These are phyloP conservation scores for Apophysomyces variabilis DNA, from an alignment of 371 early-diverging fungal genomes.

Conservation along the genomic window DNA sequence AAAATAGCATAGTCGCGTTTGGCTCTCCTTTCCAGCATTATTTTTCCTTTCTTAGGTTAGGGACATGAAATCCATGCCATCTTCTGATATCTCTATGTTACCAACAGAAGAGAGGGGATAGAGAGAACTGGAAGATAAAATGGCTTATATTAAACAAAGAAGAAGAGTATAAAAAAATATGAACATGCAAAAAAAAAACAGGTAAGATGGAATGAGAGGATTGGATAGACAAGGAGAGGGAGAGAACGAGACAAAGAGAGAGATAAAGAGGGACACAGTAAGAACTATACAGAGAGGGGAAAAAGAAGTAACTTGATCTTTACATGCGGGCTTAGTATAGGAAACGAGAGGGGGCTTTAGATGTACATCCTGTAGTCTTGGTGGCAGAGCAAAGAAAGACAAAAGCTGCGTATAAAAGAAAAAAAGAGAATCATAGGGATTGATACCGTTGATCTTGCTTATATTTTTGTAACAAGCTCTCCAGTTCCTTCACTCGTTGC, in stretches of 20 bases:
- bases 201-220: neutral
- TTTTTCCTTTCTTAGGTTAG: too few species aligned
- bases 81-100: neutral
- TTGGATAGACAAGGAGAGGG: neutral
- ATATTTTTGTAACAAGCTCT: constrained; percentile 43
- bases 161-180: constrained; percentile 4
- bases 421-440: neutral
- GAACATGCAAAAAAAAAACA: neutral
- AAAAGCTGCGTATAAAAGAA: neutral
- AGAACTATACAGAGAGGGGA: neutral
- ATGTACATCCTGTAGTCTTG: neutral
- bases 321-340: constrained; percentile 7
- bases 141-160: constrained; percentile 5
- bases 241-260: constrained; percentile 1
- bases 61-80: too few species aligned
- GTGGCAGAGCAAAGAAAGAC: neutral
- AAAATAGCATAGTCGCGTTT: too few species aligned
- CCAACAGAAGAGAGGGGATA: neutral
- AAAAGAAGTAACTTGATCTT: neutral
- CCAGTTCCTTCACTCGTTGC: constrained; percentile 72
- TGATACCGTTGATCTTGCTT: constrained; percentile 15
- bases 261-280: neutral
- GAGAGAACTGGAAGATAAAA: neutral
- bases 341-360: constrained; percentile 6
- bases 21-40: too few species aligned